Percentiles rank a stretch among this genome's conserved stretches.
These are phyloP conservation scores for Phytopythium cucurbitacearum DNA, from an alignment of 352 stramenopile genomes.

Conservation along the genomic window DNA sequence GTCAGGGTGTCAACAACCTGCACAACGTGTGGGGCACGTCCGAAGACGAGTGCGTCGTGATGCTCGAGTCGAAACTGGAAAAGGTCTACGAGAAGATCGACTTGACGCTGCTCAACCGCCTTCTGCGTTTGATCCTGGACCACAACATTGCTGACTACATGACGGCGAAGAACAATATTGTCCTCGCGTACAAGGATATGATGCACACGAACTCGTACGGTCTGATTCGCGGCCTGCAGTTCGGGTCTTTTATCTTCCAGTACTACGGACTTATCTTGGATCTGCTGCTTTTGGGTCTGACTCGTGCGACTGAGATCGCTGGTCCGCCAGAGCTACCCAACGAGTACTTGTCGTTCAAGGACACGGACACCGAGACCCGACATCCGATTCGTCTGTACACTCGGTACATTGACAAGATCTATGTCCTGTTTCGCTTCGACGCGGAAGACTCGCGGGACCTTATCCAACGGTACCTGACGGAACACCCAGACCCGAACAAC, in stretches of 20 bases:
- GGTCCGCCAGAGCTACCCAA: slow-evolving; percentile 97
- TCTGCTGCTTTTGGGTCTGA: slow-evolving; percentile 96
- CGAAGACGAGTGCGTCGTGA: slow-evolving; percentile 98
- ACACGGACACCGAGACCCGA: slow-evolving; percentile 95
- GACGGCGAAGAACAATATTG: slow-evolving; percentile 99
- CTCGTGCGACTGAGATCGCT: slow-evolving; percentile 97
- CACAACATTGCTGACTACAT: slow-evolving; percentile 99
- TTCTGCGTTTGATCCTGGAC: slow-evolving; percentile 98
- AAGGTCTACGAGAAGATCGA: slow-evolving; percentile 99
- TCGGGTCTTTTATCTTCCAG: slow-evolving; percentile 97
- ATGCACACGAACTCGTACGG: slow-evolving; percentile 99
- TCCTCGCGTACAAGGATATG: slow-evolving; percentile 99
- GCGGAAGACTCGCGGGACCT: slow-evolving; percentile 97
- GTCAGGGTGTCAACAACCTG: slow-evolving; percentile 99
- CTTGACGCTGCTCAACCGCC: slow-evolving; percentile 97
- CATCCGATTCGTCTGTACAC: slow-evolving; percentile 99
- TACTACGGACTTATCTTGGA: slow-evolving; percentile 99
- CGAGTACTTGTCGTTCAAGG: slow-evolving; percentile 98
- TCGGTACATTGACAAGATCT: slow-evolving; percentile 99
- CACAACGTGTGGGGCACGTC: slow-evolving; percentile 98
- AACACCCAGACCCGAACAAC: slow-evolving; percentile 99
- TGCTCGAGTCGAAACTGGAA: slow-evolving; percentile 98
- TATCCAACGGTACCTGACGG: slow-evolving; percentile 99
- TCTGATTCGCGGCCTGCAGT: slow-evolving; percentile 98
- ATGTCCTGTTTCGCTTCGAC: slow-evolving; percentile 99